Evolutionary conservation across 345 rosid genomes (phyloP), one percentile per base, ranked within the genome.

Genomic region (Sonneratia alba): DNA sequence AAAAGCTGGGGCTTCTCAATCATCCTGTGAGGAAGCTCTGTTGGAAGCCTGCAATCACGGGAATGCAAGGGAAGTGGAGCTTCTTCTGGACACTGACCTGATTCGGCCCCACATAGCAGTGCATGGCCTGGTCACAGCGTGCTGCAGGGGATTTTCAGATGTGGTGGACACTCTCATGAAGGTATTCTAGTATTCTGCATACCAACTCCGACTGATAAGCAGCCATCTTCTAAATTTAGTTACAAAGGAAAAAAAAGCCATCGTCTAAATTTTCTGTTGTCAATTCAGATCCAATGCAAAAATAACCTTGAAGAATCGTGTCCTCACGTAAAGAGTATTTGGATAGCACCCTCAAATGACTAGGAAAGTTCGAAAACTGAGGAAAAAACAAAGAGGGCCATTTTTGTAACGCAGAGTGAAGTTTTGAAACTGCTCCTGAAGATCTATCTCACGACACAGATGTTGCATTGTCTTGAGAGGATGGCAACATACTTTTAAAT

Each of bases 1-100:
- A 32, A 90, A 90, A 78, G 92, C 98, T 0, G 99, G 98, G 36
- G 94, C 96, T 66, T 88, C 87, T 72, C 99, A 89, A 83, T 88
- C 87, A 6, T 92, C 98, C 71, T 95, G 99, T 74, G 98, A 95
- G 86, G 98, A 95, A 80, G 96, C 97, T 73, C 70, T 95, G 70
- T 76, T 89, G 70, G 99, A 86, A 72, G 91, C 97, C 34, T 83
- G 98, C 85, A 87, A 83, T 73, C 91, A 90, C 62, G 98, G 97
- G 61, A 90, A 74, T 51, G 84, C 97, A 32, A 79, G 81, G 79
- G 73, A 79, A 1, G 88, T 85, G n/a, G 92, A 86, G 81, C 81
- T 89, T 76, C 96, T 95, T 62, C 85, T 95, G 91, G 86, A 82
- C 70, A 83, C 97, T 78, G 99, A 95, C 83, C 79, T 95, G 72